phyloP scores from a whole-genome alignment of 257 asterid species.

The Solanum acaule region DNA sequence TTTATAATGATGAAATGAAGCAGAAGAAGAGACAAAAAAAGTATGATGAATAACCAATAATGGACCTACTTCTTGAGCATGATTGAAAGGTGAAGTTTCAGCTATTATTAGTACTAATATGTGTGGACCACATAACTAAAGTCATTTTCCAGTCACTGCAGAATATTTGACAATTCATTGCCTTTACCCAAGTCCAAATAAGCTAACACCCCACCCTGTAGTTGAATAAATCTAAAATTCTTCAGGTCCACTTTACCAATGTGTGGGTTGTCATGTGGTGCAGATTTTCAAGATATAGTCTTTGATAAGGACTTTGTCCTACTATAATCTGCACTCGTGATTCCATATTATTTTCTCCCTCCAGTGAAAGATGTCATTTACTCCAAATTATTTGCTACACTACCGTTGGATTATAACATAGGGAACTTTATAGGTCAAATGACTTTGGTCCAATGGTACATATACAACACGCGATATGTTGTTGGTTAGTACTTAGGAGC shows the following conservation, averaged over 20 bases:
- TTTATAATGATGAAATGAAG: neutral
- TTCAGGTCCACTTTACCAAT: neutral
- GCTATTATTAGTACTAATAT: neutral
- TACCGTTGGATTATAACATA: neutral
- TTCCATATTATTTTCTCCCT: neutral
- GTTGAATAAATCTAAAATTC: neutral
- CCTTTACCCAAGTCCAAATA: neutral
- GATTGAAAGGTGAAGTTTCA: neutral
- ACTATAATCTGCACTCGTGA: neutral
- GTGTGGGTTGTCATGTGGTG: neutral
- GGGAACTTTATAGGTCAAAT: neutral
- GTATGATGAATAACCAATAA: neutral
- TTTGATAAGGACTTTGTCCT: neutral
- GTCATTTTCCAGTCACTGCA: neutral
- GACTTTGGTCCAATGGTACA: neutral
- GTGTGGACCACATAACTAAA: constrained; percentile 8
- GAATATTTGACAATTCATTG: neutral
- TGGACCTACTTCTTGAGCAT: neutral
- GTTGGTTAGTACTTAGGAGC: neutral
- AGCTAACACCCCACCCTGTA: neutral
- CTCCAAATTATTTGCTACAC: neutral
- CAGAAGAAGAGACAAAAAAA: constrained; percentile 23
- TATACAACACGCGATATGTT: neutral
- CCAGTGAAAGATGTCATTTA: neutral
- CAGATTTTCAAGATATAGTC: neutral